Base-by-base conservation (phyloP, 495 filamentous ascomycete genomes). In the Neurospora sp. region DNA sequence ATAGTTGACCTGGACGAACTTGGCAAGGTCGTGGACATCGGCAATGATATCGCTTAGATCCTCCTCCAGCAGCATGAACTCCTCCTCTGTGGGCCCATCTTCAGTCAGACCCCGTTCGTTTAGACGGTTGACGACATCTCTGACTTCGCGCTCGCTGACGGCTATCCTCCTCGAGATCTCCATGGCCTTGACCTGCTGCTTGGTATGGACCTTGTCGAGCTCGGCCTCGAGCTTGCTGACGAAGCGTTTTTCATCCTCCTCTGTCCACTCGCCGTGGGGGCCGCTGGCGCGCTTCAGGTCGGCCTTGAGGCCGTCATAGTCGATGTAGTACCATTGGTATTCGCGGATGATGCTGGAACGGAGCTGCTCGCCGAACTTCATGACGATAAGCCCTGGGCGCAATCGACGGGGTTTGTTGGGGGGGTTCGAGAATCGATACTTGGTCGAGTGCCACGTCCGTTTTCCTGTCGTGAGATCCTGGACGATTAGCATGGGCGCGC, bases 1-100 rank as follows among this genome's bases (percentile, higher is more conserved):
- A 78, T 99, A 99, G 82, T 99, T 99, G 79, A 99, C 83, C 83
- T 98, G 94, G 6, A 96, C 96, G 77, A 98, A 99, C 83, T 98
- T 98, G 78, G 96, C 96, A 77, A 99, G 85, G 81, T 99, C 96
- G 79, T 99, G 96, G 12, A 99, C 96, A 80, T 99, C 96, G 71
- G 96, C 96, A 81, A 98, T 99, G 78, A 98, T 95, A 80, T 99
- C 96, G 82, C 93, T 96, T 79, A 99, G 81, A 75, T 97, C 93
- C 82, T 97, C 92, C 83, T 99, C 96, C 54, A 99, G 87, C 77
- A 96, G 84, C 86, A 96, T 88, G 79, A 97, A 98, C 79, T 98
- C 94, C 74, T 98, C 94, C 78, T 98, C 96, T 7, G 89, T 90
- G 3, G 92, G 90, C 0, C 84, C 87, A 31, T 89, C 88, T 77